Percentiles rank a stretch among this genome's conserved stretches.
Evolutionary conservation across 2,329 filamentous ascomycete species (phyloP).

Genomic region (Aspergillus sojae): DNA sequence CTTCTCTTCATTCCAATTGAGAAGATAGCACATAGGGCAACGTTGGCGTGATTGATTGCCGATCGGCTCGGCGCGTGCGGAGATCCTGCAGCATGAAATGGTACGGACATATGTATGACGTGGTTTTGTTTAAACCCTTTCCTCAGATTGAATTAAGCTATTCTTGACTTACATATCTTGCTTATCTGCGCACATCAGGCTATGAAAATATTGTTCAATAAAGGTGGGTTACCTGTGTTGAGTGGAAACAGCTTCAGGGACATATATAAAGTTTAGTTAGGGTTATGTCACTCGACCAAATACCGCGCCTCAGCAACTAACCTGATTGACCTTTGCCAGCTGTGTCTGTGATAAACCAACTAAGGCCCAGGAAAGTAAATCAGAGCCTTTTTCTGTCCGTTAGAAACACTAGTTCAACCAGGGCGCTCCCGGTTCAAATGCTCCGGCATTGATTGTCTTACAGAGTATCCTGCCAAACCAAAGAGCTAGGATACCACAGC

Average conservation of each 20-base stretch:
- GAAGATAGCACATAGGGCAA: background rate
- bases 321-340: background rate
- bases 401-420: background rate
- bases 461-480: background rate
- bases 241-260: background rate
- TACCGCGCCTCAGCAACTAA: background rate
- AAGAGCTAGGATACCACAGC: background rate
- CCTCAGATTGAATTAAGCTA: background rate
- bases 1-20: background rate
- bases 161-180: background rate
- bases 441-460: background rate
- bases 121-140: background rate
- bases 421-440: background rate
- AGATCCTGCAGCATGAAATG: conserved; percentile 6
- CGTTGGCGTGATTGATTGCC: background rate
- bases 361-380: background rate
- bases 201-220: background rate
- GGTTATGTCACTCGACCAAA: background rate
- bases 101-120: conserved; percentile 4
- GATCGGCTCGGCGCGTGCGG: conserved; percentile 3
- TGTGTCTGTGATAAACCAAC: background rate
- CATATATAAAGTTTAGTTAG: background rate
- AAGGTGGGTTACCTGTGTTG: background rate
- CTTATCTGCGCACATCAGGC: background rate
- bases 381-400: background rate